These are phyloP conservation scores for Mycosarcoma mackinlayi DNA, from an alignment of 1,284 basidiomycete genomes.

Conservation along the genomic window DNA sequence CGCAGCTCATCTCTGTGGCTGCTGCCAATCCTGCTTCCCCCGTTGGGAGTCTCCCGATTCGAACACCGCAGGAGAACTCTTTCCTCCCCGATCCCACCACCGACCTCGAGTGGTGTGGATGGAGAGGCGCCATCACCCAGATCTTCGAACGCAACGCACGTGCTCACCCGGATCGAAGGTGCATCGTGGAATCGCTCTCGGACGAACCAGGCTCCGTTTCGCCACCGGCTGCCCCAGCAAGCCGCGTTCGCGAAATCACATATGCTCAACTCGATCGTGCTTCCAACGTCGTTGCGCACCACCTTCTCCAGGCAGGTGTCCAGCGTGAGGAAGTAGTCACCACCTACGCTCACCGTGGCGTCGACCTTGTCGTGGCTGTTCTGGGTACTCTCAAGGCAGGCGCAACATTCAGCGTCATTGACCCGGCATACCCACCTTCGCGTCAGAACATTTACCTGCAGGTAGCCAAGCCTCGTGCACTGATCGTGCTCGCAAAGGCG, in stretches of 20 bases:
- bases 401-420: constrained; percentile 97
- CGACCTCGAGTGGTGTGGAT: constrained; percentile 96
- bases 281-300: constrained; percentile 89
- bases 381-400: constrained; percentile 97
- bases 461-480: constrained; percentile 91
- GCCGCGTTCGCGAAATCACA: constrained; percentile 75
- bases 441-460: constrained; percentile 95
- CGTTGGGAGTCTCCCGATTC: constrained; percentile 61
- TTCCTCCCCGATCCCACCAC: constrained; percentile 84
- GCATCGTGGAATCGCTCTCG: constrained; percentile 73
- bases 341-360: constrained; percentile 97
- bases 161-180: constrained; percentile 60
- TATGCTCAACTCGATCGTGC: constrained; percentile 86
- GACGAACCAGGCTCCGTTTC: constrained; percentile 71
- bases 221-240: constrained; percentile 74
- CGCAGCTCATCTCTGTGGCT: constrained; percentile 78
- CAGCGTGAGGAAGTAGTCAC: constrained; percentile 96
- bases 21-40: constrained; percentile 72
- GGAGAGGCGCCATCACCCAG: constrained; percentile 93
- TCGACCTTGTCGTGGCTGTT: constrained; percentile 95
- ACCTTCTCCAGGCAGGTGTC: constrained; percentile 85
- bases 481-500: constrained; percentile 91
- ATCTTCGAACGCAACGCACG: constrained; percentile 66
- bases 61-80: constrained; percentile 76
- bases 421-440: constrained; percentile 95